Percentiles rank a stretch among this genome's conserved stretches.
Conservation (phyloP, 495 filamentous ascomycete species). For the Penicillium egyptiacum region DNA sequence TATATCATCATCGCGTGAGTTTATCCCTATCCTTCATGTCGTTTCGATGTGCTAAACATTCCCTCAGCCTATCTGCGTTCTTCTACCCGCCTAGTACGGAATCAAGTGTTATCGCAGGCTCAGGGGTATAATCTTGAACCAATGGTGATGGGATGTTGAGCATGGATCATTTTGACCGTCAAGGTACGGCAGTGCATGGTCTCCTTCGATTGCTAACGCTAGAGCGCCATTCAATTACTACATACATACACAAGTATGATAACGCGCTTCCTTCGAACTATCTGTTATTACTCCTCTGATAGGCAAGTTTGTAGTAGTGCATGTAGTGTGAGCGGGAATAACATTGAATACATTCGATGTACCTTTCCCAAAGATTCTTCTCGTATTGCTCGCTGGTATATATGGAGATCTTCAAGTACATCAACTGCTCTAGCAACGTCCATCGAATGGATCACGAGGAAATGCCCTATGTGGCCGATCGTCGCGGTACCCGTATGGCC, state of each 20-base stretch:
- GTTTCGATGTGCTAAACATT: constrained; percentile 9
- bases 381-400: not conserved
- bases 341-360: not conserved
- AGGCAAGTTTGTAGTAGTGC: not conserved
- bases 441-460: not conserved
- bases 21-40: no score
- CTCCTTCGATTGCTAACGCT: not conserved
- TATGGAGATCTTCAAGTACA: not conserved
- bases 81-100: constrained; percentile 34
- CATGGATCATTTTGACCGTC: not conserved
- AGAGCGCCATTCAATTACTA: no score
- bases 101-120: constrained; percentile 32
- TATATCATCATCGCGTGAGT: constrained; percentile 61
- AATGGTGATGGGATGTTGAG: not conserved
- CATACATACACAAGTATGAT: no score
- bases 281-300: not conserved
- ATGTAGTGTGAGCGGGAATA: not conserved
- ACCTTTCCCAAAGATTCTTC: not conserved
- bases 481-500: not conserved
- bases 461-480: not conserved
- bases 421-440: not conserved
- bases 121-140: not conserved
- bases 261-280: not conserved
- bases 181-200: not conserved
- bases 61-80: constrained; percentile 36